These are phyloP conservation scores for Parmelia sp. DNA, from an alignment of 495 filamentous ascomycete species.

Conservation along the genomic window DNA sequence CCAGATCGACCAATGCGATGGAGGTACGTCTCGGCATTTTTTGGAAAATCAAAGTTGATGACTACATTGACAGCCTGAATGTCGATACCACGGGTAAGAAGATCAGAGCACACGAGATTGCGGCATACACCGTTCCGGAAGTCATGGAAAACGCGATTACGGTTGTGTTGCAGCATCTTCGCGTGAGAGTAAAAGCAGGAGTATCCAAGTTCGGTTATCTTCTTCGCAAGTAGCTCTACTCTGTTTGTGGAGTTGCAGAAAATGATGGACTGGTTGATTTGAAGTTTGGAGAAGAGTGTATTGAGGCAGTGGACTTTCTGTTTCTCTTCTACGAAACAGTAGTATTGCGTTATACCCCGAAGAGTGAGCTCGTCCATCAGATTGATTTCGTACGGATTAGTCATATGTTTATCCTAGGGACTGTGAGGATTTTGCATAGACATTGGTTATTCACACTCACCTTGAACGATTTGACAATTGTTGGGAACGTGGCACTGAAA, in stretches of 20 bases:
- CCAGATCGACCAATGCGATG: constrained; percentile 97
- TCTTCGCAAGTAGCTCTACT: constrained; percentile 95
- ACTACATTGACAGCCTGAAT: constrained; percentile 99
- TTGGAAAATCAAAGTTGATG: constrained; percentile 99
- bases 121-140: constrained; percentile 97
- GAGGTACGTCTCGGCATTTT: constrained; percentile 98
- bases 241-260: constrained; percentile 99
- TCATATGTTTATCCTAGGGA: constrained; percentile 83
- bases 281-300: constrained; percentile 95
- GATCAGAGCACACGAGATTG: constrained; percentile 95
- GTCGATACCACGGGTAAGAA: constrained; percentile 97
- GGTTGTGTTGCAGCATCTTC: constrained; percentile 94
- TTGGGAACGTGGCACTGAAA: constrained; percentile 93
- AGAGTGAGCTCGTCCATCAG: constrained; percentile 99
- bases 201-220: constrained; percentile 97
- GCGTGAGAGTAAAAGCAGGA: constrained; percentile 99
- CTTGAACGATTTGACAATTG: constrained; percentile 95
- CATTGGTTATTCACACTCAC: constrained; percentile 30
- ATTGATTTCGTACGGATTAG: constrained; percentile 94
- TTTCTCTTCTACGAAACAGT: constrained; percentile 98
- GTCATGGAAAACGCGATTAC: constrained; percentile 98
- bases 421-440: constrained; percentile 11
- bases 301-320: constrained; percentile 99
- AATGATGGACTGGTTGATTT: constrained; percentile 99
- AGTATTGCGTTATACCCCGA: constrained; percentile 97